A percentile compares a stretch with the other conserved stretches of the same genome.
These are phyloP conservation scores for Trypanosoma congolense DNA, from an alignment of 208 protist genomes.

Conservation along the genomic window DNA sequence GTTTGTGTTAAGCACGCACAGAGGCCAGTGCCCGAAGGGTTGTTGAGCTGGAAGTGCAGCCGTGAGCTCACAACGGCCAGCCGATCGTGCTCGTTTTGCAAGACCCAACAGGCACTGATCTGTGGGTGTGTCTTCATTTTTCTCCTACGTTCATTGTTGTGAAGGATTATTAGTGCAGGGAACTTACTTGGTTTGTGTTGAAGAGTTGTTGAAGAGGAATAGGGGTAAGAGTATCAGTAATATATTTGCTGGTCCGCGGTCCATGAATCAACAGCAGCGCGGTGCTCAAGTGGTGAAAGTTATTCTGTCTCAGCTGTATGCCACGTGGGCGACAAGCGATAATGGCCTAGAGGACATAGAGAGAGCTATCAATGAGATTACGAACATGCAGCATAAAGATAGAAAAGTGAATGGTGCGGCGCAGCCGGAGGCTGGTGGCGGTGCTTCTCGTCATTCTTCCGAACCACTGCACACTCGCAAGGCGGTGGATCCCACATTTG, in stretches of 20 bases:
- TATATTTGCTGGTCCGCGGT: not conserved
- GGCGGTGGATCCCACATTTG: constrained; percentile 7
- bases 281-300: constrained; percentile 50
- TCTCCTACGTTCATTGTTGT: too few relatives aligned
- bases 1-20: too few relatives aligned
- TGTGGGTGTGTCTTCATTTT: too few relatives aligned
- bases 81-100: too few relatives aligned
- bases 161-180: too few relatives aligned
- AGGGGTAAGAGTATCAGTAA: too few relatives aligned
- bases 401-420: constrained; percentile 1
- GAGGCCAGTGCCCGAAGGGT: too few relatives aligned
- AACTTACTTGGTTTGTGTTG: too few relatives aligned
- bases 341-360: constrained; percentile 42
- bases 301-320: constrained; percentile 69
- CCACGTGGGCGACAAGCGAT: constrained; percentile 60
- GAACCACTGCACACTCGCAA: not conserved
- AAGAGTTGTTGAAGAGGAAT: not conserved
- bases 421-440: not conserved
- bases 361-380: constrained; percentile 38
- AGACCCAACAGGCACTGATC: too few relatives aligned
- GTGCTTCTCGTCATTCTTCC: not conserved
- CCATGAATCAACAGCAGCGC: constrained; percentile 25
- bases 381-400: constrained; percentile 3
- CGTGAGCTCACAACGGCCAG: too few relatives aligned
- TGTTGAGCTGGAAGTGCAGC: too few relatives aligned